Base-by-base conservation (phyloP, 2,329 filamentous ascomycete genomes). In the Rosellinia necatrix region DNA sequence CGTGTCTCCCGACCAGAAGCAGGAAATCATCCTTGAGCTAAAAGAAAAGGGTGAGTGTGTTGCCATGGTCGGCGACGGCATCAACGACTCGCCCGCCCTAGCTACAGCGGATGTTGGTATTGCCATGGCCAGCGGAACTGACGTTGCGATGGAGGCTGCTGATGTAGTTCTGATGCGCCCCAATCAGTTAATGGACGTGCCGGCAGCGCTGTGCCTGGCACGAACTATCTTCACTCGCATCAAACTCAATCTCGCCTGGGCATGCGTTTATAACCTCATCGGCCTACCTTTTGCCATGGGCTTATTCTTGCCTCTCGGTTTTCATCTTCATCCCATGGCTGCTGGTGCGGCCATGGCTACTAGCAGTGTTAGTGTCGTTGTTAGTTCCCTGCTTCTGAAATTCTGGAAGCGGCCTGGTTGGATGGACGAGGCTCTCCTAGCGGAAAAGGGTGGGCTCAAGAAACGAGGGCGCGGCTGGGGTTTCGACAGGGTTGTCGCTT, bases 241-340 rank as follows among this genome's bases (percentile, higher is more conserved):
- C 79, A 96, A 96, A 78, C 75, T 96, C 64, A 99, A 99, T 73
- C 81, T 99, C 2, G 79, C 87, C 2, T 97, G 94, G 90, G 92
- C 92, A 0, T 97, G 92, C 72, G 77, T 91, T 61, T 99, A 99
- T 81, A 99, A 99, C 72, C 61, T 91, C 44, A 76, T 97, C 58
- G 94, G 94, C 1, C 80, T 99, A 12, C 94, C 94, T 2, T 96
- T 99, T 66, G 94, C 94, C 35, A 97, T 97, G 94, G 94, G 94
- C 21, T 76, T 97, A 66, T 96, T 97, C 78, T 78, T 99, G 4
- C 93, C 94, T 1, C 85, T 96, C 63, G 94, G 93, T 27, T 84
- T 90, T 58, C 87, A 92, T 67, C 79, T 97, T 62, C 94, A 96
- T 64, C 92, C 94, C 21, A 93, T 97, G 87, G 92, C 92, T 46